Conservation (phyloP, 1,284 basidiomycete genomes). For the Laetiporus sulphureus region DNA sequence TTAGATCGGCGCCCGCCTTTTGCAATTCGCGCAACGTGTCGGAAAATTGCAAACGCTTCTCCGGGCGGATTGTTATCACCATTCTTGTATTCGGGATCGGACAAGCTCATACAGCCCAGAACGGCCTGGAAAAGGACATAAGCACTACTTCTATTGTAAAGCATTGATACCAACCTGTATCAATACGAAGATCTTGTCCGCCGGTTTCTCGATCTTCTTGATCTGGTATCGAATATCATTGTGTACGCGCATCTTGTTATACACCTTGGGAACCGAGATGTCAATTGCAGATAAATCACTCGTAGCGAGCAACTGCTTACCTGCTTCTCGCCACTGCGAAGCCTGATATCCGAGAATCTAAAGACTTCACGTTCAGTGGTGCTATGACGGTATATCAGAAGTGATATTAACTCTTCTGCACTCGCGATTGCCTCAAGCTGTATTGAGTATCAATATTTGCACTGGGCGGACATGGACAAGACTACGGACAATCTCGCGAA, state of each 20-base stretch:
- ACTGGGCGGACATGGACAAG: neutral
- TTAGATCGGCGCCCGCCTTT: constrained; percentile 37
- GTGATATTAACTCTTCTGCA: constrained; percentile 56
- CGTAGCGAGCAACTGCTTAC: constrained; percentile 28
- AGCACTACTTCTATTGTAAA: too few relatives aligned
- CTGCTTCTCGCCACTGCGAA: constrained; percentile 66
- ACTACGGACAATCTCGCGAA: constrained; percentile 60
- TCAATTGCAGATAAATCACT: neutral
- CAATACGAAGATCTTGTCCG: constrained; percentile 67
- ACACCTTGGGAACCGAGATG: constrained; percentile 33
- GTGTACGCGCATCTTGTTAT: constrained; percentile 60
- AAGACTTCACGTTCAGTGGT: too few relatives aligned
- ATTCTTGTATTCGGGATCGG: constrained; percentile 53
- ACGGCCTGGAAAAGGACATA: constrained; percentile 1
- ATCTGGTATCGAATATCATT: constrained; percentile 66
- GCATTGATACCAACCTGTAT: constrained; percentile 47
- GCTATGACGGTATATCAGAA: neutral
- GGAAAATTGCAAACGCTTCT: constrained; percentile 61
- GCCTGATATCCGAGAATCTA: constrained; percentile 61
- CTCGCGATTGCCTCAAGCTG: constrained; percentile 61
- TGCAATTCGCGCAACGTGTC: constrained; percentile 60
- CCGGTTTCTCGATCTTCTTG: constrained; percentile 57
- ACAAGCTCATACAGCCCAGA: neutral
- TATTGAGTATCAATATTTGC: constrained; percentile 7
- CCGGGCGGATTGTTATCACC: constrained; percentile 64